Base-by-base conservation (phyloP, 306 rosid genomes). In the Cucumis cinereus region DNA sequence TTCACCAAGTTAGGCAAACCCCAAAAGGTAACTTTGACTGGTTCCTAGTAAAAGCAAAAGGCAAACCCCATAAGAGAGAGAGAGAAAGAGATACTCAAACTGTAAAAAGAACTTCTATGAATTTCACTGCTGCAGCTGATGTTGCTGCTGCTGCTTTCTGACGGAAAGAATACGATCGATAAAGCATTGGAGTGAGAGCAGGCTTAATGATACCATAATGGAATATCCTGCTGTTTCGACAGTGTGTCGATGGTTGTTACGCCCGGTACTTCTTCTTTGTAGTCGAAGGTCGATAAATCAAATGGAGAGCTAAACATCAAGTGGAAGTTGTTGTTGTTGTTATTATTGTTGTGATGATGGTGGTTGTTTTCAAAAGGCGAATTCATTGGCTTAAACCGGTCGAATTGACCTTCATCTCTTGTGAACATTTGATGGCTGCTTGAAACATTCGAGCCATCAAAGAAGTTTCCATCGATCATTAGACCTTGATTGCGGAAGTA, bases 251-350 rank as follows among this genome's bases (percentile, higher is more conserved):
- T 63, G 53, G 35, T 54, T 24, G 88, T 88, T 36, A 79, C 77
- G 45, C 82, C 90, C 8, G 80, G 86, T 12, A 85, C 59, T 26
- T 86, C 90, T 58, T 85, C 91, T 81, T 83, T 84, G 35, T 80
- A 83, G 77, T 87, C 89, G 45, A 87, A 87, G 9, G 88, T 58
- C 12, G 87, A 66, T 52, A 90, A 62, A 56, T 90, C 92, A 57
- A 84, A 80, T 0, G 89, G 83, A 22, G 95, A 82, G n/a, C 80
- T 86, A 26, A 79, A 87, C 86, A 90, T 77, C 73, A 83, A 24
- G n/a, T 82, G 71, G 52, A 79, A 79, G 33, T 58, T 80, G 79
- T 40, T 82, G 81, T 43, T 73, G 56, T 79, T 84, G 81, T 80
- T 84, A 36, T 69, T 22, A 19, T 41, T 62, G 63, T 66, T 15